These are phyloP conservation scores for Cyphellophora attinorum DNA, from an alignment of 2,329 filamentous ascomycete species.

Conservation along the genomic window DNA sequence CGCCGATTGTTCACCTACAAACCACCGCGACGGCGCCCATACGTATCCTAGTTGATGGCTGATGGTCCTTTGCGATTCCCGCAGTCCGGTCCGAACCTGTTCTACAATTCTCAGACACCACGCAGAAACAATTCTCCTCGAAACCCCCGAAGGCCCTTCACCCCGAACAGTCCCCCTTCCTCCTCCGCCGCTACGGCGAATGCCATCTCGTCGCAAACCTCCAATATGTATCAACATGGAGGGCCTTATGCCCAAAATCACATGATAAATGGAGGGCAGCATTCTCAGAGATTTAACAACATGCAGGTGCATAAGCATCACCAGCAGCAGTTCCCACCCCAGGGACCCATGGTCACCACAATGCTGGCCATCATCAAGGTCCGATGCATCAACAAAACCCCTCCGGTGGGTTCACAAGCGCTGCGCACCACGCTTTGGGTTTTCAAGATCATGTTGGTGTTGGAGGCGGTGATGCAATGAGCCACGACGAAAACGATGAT, in stretches of 20 bases:
- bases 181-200: slow-evolving; percentile 37
- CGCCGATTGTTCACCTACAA: too few relatives aligned
- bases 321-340: slow-evolving; percentile 34
- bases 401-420: slow-evolving; percentile 34
- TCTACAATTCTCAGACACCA: slow-evolving; percentile 36
- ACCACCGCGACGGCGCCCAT: too few relatives aligned
- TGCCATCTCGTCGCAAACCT: slow-evolving; percentile 33
- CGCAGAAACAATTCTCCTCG: slow-evolving; percentile 36
- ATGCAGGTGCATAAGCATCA: slow-evolving; percentile 40
- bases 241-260: slow-evolving; percentile 38
- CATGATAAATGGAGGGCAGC: slow-evolving; percentile 40
- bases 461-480: slow-evolving; percentile 42
- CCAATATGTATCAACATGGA: slow-evolving; percentile 37
- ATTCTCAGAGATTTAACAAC: slow-evolving; percentile 35
- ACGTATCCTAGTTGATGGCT: slow-evolving; percentile 38
- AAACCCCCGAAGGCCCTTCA: slow-evolving; percentile 33
- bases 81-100: slow-evolving; percentile 43
- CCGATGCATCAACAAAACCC: slow-evolving; percentile 41
- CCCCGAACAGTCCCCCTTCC: slow-evolving; percentile 34
- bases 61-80: slow-evolving; percentile 47
- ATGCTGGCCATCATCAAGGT: slow-evolving; percentile 21
- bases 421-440: slow-evolving; percentile 47
- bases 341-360: slow-evolving; percentile 33
- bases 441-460: slow-evolving; percentile 46
- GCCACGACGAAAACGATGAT: slow-evolving; percentile 48